Percentiles rank a stretch among this genome's conserved stretches.
Evolutionary conservation across 176 grass and related monocot genomes (phyloP).

Genomic region (Triticum aestivum): IWGSC_CS_RefSeq_v2.1 NC_057812.1:130763194-130763693

Average conservation of each 20-base stretch:
- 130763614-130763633: background rate
- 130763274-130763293: background rate
- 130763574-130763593: background rate
- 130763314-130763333: too few relatives aligned
- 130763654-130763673: too few relatives aligned
- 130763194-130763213: too few relatives aligned
- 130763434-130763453: background rate
- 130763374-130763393: background rate
- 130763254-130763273: too few relatives aligned
- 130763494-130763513: background rate
- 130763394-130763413: background rate
- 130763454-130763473: background rate
- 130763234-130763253: too few relatives aligned
- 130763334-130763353: background rate
- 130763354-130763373: background rate
- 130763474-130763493: background rate
- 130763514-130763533: too few relatives aligned
- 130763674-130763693: too few relatives aligned
- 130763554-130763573: too few relatives aligned
- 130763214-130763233: background rate
- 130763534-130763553: too few relatives aligned
- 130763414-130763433: too few relatives aligned
- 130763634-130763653: too few relatives aligned
- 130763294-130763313: background rate
- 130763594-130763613: background rate